A percentile compares a stretch with the other conserved stretches of the same genome.
Evolutionary conservation across 306 rosid species (phyloP).

Genomic region (Astragalus glycyphyllos): DNA sequence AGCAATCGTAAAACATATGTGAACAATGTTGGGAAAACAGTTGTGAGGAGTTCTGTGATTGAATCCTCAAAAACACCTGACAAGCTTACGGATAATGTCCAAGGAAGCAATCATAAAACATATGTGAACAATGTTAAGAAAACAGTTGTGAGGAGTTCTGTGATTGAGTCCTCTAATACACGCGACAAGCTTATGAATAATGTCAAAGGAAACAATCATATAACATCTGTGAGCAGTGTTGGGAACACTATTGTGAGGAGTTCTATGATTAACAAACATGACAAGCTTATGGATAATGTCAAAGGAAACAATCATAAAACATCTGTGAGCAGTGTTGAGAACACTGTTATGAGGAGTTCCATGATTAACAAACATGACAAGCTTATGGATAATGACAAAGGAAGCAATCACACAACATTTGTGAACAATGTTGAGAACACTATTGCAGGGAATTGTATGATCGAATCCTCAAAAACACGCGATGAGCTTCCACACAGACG

Average conservation of each 20-base stretch:
- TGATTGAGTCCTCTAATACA: too few species aligned
- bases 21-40: not conserved
- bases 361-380: too few species aligned
- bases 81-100: not conserved
- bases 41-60: slow-evolving; percentile 1
- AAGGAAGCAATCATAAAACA: too few species aligned
- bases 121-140: too few species aligned
- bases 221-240: too few species aligned
- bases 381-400: not conserved
- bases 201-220: too few species aligned
- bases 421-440: not conserved
- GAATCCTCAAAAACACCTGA: slow-evolving; percentile 29
- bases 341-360: not conserved
- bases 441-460: not conserved
- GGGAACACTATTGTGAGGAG: not conserved
- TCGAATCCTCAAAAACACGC: slow-evolving; percentile 27
- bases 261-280: slow-evolving; percentile 23
- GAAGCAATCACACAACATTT: too few species aligned
- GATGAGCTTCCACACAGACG: not conserved
- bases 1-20: not conserved
- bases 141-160: too few species aligned
- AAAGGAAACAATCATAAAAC: slow-evolving; percentile 7
- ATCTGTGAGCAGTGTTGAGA: not conserved
- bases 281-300: too few species aligned
- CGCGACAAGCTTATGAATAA: not conserved